Base-by-base conservation (phyloP, 129 eudicot species). In the Apium graveolens region DNA sequence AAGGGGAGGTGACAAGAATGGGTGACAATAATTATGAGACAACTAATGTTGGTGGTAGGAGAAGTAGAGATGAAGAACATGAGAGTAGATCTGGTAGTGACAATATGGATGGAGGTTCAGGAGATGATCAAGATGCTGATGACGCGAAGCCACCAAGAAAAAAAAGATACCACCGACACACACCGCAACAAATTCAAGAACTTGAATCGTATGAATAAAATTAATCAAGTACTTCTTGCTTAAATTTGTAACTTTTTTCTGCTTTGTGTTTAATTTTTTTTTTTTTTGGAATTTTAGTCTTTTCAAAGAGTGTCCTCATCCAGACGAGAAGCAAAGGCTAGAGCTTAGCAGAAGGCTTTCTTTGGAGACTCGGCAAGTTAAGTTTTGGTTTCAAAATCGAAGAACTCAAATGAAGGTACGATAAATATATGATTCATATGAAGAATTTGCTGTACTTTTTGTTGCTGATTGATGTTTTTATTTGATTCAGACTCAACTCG, bases 61-160 rank as follows among this genome's bases (percentile, higher is more conserved):
- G 99, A 76, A 87, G 92, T 81, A 86, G 99, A 45, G 99, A 92
- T 32, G 99, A 95, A 48, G 98, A 95, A 81, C 96, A 90, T 72
- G 99, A 95, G 82, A 93, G 99, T 82, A 95, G 96, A 92, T 95
- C 99, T 82, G 99, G 97, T 1, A 91, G 97, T 83, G 99, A 87
- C 83, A 87, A 95, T 83, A 82, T 95, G 93, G 99, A 95, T 27
- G 97, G 94, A 34, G 97, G 80, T 27, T 91, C 95, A 45, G 96
- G 97, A 41, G 99, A 93, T 81, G 99, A 95, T 79, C 96, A 84
- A 55, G 97, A 95, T 62, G 92, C 84, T 45, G 85, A 91, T 78
- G 99, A 91, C 79, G 87, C 26, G 68, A 60, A 88, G 68, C 99
- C 99, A 11, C 92, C 95, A 13, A 79, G 92, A 53, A 95, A 95